Base-by-base conservation (phyloP, 106 monocot species). In the Dendrobium catenatum region DNA sequence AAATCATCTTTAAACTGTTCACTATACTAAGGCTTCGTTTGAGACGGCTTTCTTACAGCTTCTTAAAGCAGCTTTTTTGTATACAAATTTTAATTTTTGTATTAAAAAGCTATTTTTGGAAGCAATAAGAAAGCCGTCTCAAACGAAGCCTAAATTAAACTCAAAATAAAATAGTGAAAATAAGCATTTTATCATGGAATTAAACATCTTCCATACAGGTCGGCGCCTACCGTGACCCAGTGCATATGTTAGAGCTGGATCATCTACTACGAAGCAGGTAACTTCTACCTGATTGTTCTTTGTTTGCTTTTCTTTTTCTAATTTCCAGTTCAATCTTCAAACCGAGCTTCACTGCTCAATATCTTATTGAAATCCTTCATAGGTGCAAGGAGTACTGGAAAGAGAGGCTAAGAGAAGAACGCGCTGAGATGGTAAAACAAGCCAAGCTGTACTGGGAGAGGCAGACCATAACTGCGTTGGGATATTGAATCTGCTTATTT, bases 361-460 rank as follows among this genome's bases (percentile, higher is more conserved):
- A 61, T n/a, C 59, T 61, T 61, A 61, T 20, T 74, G 48, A 47
- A 41, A 47, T 9, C 1, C 17, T 13, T 20, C 37, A 13, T 58
- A 94, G 93, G 72, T 81, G 87, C 80, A 88, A 84, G 16, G 87
- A 84, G 4, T 88, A 94, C 84, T 94, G 89, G 89, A 91, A 87
- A 74, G 87, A 89, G 55, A 94, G 93, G 84, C 81, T 87, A 54
- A 80, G 79, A 2, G 84, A 40, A 6, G 93, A 94, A 74, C 88
- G 91, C 18, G 42, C 78, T 11, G 79, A 87, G 83, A 89, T 93
- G 84, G 82, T 93, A 82, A 91, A 91, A 84, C 91, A 93, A 85
- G 72, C 84, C 17, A 93, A 86, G 82, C 81, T 84, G 54, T 89
- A 91, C 19, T 93, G 88, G 90, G 83, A 89, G 55, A 77, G 73